Conservation (phyloP, 768 basidiomycete species). For the Termitomyces heimii region DNA sequence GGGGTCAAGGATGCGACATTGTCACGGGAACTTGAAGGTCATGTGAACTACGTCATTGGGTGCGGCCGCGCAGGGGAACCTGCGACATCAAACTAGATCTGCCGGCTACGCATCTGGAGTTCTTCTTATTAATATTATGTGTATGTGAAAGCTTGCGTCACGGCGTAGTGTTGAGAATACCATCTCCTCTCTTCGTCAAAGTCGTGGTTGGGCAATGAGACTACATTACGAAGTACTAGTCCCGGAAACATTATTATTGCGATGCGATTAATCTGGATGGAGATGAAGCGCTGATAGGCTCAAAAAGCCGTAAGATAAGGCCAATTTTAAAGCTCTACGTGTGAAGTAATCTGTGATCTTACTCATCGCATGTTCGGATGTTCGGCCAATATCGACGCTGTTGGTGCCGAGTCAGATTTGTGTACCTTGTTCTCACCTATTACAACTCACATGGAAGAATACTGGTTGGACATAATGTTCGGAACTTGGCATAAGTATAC, state of each 20-base stretch:
- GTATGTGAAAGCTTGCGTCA: not conserved
- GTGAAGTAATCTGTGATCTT: not conserved
- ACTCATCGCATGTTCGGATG: not conserved
- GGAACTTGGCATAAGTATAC: slow-evolving; percentile 3
- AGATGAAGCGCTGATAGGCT: not conserved
- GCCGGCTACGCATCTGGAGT: too few relatives aligned
- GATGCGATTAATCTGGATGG: not conserved
- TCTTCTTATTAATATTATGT: not conserved
- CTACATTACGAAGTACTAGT: not conserved
- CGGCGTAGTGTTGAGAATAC: not conserved
- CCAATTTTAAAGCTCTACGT: not conserved
- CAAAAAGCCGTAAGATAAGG: not conserved
- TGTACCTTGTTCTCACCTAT: not conserved
- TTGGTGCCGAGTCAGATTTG: not conserved
- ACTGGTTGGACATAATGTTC: not conserved
- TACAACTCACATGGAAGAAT: too few relatives aligned
- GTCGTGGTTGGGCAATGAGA: not conserved
- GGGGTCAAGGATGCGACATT: slow-evolving; percentile 4
- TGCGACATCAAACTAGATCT: not conserved
- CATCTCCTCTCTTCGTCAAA: not conserved
- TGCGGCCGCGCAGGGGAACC: not conserved
- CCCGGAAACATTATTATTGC: not conserved
- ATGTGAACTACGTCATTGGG: not conserved
- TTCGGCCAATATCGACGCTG: not conserved
- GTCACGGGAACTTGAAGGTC: slow-evolving; percentile 11